Base-by-base conservation (phyloP, 495 filamentous ascomycete species). In the Neurospora sp. region DNA sequence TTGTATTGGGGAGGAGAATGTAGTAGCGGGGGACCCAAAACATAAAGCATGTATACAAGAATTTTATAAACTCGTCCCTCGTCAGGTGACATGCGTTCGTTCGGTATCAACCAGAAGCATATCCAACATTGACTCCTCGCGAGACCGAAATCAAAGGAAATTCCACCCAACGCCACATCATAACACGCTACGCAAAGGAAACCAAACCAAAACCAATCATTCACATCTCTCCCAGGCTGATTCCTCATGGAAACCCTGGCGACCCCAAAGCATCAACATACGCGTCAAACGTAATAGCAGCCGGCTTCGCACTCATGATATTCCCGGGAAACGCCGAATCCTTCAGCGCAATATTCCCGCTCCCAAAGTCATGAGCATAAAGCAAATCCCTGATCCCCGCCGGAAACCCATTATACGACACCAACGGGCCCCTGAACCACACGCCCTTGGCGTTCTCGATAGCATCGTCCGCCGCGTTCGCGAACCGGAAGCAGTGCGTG, bases 401-500 rank as follows among this genome's bases (percentile, higher is more conserved):
- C 4, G 80, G 80, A 39, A 80, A 81, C 12, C 83, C 83, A 39
- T 84, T 82, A 53, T 79, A 84, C 40, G 77, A 80, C 12, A 83
- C 77, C 59, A 85, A 70, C 2, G 75, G 72, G 40, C 81, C 82
- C 27, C 78, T 74, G 72, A 83, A 83, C 83, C 83, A 85, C 22
- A 71, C 71, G 0, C 82, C 81, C 18, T 77, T 78, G 38, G 75
- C 77, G 59, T 85, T 85, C 75, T 85, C 83, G 53, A 82, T 77
- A 10, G 69, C 70, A 7, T 84, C 83, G 12, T 85, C 83, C 16
- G 70, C 74, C 3, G 74, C 70, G 27, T 83, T 77, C 42, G 76
- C 83, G 59, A 84, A 84, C 14, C 83, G 82, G 76, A 85, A 84
- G 39, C 76, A 77, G 38, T 85, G 83, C 9, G 83, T 84, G 70